Percentiles rank a stretch among this genome's conserved stretches.
These are phyloP conservation scores for Boechera divaricarpa DNA, from an alignment of 345 rosid genomes.

Conservation along the genomic window DNA sequence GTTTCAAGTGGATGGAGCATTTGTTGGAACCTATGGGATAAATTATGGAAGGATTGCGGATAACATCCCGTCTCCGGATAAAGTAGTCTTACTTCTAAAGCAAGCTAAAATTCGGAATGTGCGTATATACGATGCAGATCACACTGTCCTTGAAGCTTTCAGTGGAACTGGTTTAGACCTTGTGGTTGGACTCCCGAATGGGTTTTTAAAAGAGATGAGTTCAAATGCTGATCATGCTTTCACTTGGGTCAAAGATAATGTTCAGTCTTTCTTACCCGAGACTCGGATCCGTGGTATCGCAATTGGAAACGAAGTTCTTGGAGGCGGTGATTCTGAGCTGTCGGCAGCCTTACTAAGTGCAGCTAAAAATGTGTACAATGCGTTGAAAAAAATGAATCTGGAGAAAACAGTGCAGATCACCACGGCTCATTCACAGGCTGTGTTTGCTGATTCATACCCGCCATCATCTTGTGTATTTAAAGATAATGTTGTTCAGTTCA, in stretches of 20 bases:
- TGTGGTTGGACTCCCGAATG: conserved; percentile 89
- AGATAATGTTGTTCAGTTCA: conserved; percentile 67
- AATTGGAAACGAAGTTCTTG: conserved; percentile 91
- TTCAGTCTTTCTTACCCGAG: conserved; percentile 74
- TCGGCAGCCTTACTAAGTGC: conserved; percentile 80
- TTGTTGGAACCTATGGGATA: conserved; percentile 92
- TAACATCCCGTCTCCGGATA: conserved; percentile 90
- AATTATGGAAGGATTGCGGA: conserved; percentile 95
- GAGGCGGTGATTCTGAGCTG: conserved; percentile 61
- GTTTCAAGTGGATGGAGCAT: conserved; percentile 54
- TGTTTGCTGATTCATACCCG: conserved; percentile 81
- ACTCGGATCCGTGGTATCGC: conserved; percentile 92
- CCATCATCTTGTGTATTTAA: conserved; percentile 88
- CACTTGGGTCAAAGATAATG: conserved; percentile 88
- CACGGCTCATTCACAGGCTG: conserved; percentile 94
- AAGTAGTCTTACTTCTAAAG: conserved; percentile 79
- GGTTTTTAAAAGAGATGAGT: conserved; percentile 68
- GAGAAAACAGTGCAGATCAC: conserved; percentile 76
- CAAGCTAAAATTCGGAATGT: conserved; percentile 85
- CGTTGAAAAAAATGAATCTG: conserved; percentile 61
- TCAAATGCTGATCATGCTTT: conserved; percentile 72
- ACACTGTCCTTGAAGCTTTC: conserved; percentile 84
- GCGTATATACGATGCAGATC: conserved; percentile 88
- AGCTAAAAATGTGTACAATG: conserved; percentile 71
- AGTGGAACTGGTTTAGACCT: conserved; percentile 87